Percentiles rank a stretch among this genome's conserved stretches.
Evolutionary conservation across 129 eudicot species (phyloP).

Genomic region (Pittosporum tobira): DNA sequence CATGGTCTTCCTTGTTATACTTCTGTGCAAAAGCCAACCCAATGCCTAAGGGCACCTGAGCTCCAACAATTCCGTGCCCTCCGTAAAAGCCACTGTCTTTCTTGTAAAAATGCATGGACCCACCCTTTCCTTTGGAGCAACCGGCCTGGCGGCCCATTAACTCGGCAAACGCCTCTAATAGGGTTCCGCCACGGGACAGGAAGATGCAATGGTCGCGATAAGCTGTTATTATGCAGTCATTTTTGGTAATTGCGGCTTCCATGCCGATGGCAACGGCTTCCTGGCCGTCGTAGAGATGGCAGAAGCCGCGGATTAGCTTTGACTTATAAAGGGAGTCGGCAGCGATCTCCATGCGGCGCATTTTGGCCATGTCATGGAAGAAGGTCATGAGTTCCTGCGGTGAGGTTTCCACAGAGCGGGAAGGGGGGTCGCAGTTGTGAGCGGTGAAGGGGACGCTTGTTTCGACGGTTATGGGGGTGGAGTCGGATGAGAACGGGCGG

Average conservation of each 20-base stretch:
- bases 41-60: constrained; percentile 86
- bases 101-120: constrained; percentile 93
- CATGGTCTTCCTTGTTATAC: constrained; percentile 76
- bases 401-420: constrained; percentile 62
- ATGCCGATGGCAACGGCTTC: constrained; percentile 92
- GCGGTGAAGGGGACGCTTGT: constrained; percentile 77
- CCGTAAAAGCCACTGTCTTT: constrained; percentile 81
- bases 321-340: constrained; percentile 94
- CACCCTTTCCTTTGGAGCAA: constrained; percentile 94
- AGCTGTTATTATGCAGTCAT: constrained; percentile 84
- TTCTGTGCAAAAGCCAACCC: constrained; percentile 97
- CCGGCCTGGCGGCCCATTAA: constrained; percentile 84
- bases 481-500: constrained; percentile 28
- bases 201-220: constrained; percentile 83
- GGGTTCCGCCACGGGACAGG: constrained; percentile 74
- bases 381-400: constrained; percentile 67
- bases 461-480: constrained; percentile 64
- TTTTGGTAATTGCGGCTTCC: constrained; percentile 86
- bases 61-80: constrained; percentile 98
- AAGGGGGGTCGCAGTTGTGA: constrained; percentile 83
- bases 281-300: constrained; percentile 96
- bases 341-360: constrained; percentile 99
- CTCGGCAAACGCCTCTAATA: constrained; percentile 60
- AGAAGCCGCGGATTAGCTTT: constrained; percentile 86
- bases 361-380: constrained; percentile 73